Evolutionary conservation across 148 eudicot genomes (phyloP).

Genomic region (Diospyros lotus): DNA sequence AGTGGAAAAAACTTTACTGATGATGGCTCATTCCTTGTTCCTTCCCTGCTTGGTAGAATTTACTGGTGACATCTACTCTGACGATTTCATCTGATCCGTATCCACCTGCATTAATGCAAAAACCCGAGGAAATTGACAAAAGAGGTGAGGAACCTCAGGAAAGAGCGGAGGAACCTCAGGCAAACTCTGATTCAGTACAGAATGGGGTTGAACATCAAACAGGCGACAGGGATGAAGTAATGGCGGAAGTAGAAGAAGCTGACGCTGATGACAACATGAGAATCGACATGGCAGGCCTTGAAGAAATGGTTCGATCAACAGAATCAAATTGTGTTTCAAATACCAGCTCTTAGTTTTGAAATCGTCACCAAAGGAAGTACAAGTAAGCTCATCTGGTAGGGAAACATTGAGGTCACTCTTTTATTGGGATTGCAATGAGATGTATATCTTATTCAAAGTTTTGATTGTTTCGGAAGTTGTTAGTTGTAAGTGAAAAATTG

Average conservation of each 20-base stretch:
- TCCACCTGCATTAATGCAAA: constrained; percentile 32
- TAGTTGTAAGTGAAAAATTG: too few relatives aligned
- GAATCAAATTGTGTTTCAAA: constrained; percentile 34
- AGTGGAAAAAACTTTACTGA: background rate
- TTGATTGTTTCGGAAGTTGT: too few relatives aligned
- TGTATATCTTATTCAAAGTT: too few relatives aligned
- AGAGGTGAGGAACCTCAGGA: constrained; percentile 22
- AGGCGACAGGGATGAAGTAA: constrained; percentile 56
- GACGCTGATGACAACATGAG: constrained; percentile 45
- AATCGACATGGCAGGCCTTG: constrained; percentile 50
- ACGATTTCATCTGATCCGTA: constrained; percentile 51
- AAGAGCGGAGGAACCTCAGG: constrained; percentile 18
- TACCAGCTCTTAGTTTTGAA: constrained; percentile 22
- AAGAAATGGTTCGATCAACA: constrained; percentile 43
- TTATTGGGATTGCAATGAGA: too few relatives aligned
- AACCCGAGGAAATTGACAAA: constrained; percentile 30
- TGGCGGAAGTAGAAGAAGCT: constrained; percentile 52
- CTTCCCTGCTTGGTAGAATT: constrained; percentile 37
- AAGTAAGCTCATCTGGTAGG: background rate
- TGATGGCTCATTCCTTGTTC: background rate
- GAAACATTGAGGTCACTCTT: background rate
- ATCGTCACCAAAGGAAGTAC: background rate
- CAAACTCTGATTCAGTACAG: constrained; percentile 29
- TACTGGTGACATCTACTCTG: constrained; percentile 74
- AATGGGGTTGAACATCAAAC: constrained; percentile 45